phyloP scores from a whole-genome alignment of 2,329 filamentous ascomycete species.

The Blumeriella jaapii region DNA sequence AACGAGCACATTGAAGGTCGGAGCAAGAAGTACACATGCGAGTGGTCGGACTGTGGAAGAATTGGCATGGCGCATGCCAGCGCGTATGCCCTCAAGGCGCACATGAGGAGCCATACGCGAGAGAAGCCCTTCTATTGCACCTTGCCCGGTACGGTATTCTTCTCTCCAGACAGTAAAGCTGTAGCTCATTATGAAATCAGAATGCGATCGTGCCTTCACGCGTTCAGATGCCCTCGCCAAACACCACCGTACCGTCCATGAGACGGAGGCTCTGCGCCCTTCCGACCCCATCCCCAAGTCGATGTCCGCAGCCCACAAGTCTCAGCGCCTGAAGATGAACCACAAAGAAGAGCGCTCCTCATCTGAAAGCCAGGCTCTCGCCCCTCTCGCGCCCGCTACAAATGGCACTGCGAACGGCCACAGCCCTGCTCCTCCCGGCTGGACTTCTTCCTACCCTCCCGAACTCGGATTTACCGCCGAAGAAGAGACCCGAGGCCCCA shows the following conservation, averaged over 20 bases:
- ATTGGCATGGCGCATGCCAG: slow-evolving; percentile 90
- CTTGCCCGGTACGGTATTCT: slow-evolving; percentile 57
- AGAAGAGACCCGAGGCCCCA: slow-evolving; percentile 50
- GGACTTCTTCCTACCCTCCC: slow-evolving; percentile 24
- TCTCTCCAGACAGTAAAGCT: not conserved
- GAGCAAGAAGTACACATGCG: slow-evolving; percentile 96
- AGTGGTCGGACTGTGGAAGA: slow-evolving; percentile 81
- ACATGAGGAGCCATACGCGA: slow-evolving; percentile 94
- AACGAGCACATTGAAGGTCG: slow-evolving; percentile 87
- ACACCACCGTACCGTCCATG: slow-evolving; percentile 97
- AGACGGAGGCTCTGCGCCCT: slow-evolving; percentile 84
- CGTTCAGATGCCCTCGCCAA: slow-evolving; percentile 92
- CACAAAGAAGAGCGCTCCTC: slow-evolving; percentile 43
- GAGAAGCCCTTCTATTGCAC: slow-evolving; percentile 99
- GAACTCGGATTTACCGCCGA: slow-evolving; percentile 50
- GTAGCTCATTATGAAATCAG: slow-evolving; percentile 35
- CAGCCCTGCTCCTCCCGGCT: slow-evolving; percentile 20
- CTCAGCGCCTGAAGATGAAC: slow-evolving; percentile 49
- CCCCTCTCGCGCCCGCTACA: slow-evolving; percentile 40
- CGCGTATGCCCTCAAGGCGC: slow-evolving; percentile 88
- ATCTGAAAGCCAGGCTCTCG: slow-evolving; percentile 41
- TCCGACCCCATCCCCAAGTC: slow-evolving; percentile 64
- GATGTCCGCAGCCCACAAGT: slow-evolving; percentile 36
- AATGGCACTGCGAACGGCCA: slow-evolving; percentile 16
- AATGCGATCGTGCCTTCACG: slow-evolving; percentile 95